Base-by-base conservation (phyloP, 2,329 filamentous ascomycete species). In the Nemania abortiva region DNA sequence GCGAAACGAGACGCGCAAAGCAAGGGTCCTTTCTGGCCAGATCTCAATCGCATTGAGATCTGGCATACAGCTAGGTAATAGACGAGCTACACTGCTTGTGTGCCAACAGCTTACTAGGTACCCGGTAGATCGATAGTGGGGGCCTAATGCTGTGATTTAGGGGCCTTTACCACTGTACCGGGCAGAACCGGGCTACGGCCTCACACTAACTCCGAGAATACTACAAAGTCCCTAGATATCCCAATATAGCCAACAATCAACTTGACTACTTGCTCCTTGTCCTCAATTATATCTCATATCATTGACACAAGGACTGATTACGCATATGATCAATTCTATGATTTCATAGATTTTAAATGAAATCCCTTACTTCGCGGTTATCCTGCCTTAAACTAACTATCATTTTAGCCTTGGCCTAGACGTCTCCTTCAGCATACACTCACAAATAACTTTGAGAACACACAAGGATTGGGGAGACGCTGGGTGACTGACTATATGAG, bases 31-130 rank as follows among this genome's bases (percentile, higher is more conserved):
- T 56, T 63, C 63, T 49, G 66, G 54, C 69, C 70, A 74, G 69
- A 69, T 72, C 39, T 68, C 71, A 69, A 69, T 56, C 15, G 55
- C 22, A 15, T 39, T 27, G 50, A n/a, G 50, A 53, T 53, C 27
- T 29, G 24, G 24, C 24, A 27, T 27, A 27, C 24, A 27, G 24
- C 24, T 2, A 27, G 24, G 24, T 29, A 11, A 13, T 56, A 20
- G n/a, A n/a, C n/a, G n/a, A n/a, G 50, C 24, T 53, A 42, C 39
- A 11, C 34, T 37, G 34, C 34, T 11, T 37, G 34, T 37, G 34
- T 37, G 34, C 3, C 11, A 11, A 18, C 39, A 42, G 11, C 11
- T 42, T 42, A 42, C n/a, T n/a, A n/a, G n/a, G n/a, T n/a, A n/a
- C n/a, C n/a, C n/a, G 24, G 24, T 27, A 27, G 2, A 27, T 27